These are phyloP conservation scores for Wickerhamiella shivajii DNA, from an alignment of 805 yeast genomes.

Conservation along the genomic window DNA sequence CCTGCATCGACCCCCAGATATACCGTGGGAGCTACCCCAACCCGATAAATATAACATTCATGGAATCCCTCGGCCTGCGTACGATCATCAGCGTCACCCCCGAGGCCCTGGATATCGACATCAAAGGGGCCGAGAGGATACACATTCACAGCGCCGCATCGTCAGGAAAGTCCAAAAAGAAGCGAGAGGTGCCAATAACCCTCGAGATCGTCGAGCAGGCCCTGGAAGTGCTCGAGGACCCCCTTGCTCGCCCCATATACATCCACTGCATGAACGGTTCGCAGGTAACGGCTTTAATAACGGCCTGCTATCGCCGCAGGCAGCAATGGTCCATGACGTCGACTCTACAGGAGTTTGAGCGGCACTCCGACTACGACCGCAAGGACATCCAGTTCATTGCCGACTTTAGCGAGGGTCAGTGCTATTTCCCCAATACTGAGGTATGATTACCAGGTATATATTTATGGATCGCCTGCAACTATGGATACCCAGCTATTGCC, in stretches of 20 bases:
- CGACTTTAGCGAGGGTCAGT: conserved; percentile 30
- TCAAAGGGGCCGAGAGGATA: conserved; percentile 49
- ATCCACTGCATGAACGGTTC: conserved; percentile 86
- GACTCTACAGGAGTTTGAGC: conserved; percentile 70
- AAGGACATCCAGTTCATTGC: conserved; percentile 79
- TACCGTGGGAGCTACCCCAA: conserved; percentile 84
- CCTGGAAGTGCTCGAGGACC: conserved; percentile 44
- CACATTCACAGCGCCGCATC: conserved; percentile 51
- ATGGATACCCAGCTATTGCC: no score
- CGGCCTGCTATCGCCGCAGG: conserved; percentile 73
- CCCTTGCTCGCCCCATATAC: conserved; percentile 52
- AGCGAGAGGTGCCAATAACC: conserved; percentile 51
- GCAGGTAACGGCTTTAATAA: conserved; percentile 64
- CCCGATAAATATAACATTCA: conserved; percentile 51
- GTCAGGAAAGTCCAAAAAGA: conserved; percentile 23
- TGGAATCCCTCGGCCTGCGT: conserved; percentile 47
- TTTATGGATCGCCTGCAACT: no score
- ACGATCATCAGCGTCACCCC: conserved; percentile 74
- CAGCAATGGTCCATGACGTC: conserved; percentile 84
- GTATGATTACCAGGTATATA: no score
- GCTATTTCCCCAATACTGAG: no score
- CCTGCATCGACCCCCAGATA: conserved; percentile 50
- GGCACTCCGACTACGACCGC: conserved; percentile 61
- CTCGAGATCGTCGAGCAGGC: conserved; percentile 45
- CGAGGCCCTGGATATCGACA: conserved; percentile 36